phyloP scores from a whole-genome alignment of 2,329 filamentous ascomycete genomes.

The Metarhizium robertsii region DNA sequence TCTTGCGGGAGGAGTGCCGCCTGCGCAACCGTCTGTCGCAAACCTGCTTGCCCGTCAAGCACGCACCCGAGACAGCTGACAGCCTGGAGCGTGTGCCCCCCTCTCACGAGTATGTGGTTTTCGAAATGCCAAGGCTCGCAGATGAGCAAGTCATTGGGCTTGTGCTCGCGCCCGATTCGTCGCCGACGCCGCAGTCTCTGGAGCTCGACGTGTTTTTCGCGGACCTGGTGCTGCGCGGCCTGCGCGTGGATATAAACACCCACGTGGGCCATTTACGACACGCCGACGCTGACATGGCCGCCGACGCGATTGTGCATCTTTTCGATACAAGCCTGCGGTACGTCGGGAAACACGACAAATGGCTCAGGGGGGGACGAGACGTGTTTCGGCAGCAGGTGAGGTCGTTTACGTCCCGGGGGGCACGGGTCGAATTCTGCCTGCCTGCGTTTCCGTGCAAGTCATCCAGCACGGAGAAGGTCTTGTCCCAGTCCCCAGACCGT shows the following conservation, averaged over 20 bases:
- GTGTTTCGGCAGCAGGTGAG: slow-evolving; percentile 13
- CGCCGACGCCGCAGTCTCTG: background rate
- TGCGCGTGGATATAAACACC: background rate
- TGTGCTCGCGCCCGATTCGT: background rate
- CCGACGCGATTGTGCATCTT: slow-evolving; percentile 10
- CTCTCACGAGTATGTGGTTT: background rate
- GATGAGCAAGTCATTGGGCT: slow-evolving; percentile 3
- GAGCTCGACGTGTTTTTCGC: slow-evolving; percentile 7
- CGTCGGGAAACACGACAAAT: slow-evolving; percentile 13
- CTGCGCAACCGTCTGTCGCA: no score
- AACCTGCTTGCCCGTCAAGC: background rate
- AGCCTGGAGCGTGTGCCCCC: background rate
- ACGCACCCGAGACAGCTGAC: background rate
- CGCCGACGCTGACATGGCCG: background rate
- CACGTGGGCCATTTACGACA: background rate
- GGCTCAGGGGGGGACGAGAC: slow-evolving; percentile 11
- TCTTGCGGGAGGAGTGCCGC: background rate
- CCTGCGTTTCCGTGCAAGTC: slow-evolving; percentile 32
- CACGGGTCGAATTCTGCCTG: slow-evolving; percentile 19
- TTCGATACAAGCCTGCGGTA: slow-evolving; percentile 18
- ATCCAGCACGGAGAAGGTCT: slow-evolving; percentile 24
- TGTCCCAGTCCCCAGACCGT: slow-evolving; percentile 21
- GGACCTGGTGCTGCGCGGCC: slow-evolving; percentile 1
- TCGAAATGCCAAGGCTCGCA: background rate
- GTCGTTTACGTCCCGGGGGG: slow-evolving; percentile 14